Conservation (phyloP, 208 protist species). For the Acanthamoeba divionensis region DNA sequence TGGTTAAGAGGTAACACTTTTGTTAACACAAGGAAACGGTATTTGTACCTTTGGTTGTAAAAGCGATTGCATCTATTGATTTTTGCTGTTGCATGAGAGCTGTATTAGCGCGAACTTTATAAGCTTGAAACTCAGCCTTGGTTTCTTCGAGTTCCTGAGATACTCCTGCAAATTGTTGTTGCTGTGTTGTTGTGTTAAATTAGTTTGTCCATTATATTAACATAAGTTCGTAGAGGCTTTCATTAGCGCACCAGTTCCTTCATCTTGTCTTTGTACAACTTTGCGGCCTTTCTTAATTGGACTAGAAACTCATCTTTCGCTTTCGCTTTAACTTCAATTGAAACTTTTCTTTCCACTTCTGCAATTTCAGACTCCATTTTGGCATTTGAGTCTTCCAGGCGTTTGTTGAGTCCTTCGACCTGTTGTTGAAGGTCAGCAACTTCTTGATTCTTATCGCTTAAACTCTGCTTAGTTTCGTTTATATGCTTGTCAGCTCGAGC, state of each 20-base stretch:
- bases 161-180: not conserved
- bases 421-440: not conserved
- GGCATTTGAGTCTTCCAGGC: not conserved
- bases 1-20: no score
- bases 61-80: no score
- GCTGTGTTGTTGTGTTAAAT: not conserved
- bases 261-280: slow-evolving; percentile 46
- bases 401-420: not conserved
- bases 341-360: not conserved
- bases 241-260: slow-evolving; percentile 29
- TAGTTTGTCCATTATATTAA: no score
- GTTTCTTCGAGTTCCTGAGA: slow-evolving; percentile 31
- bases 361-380: not conserved
- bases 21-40: no score
- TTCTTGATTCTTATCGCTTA: not conserved
- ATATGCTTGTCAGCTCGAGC: slow-evolving; percentile 24
- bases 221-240: no score
- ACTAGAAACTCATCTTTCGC: slow-evolving; percentile 9
- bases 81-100: no score
- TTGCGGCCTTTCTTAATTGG: slow-evolving; percentile 5
- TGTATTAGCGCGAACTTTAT: slow-evolving; percentile 1
- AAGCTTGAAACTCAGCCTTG: slow-evolving; percentile 29
- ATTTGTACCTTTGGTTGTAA: no score
- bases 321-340: slow-evolving; percentile 25
- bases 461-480: not conserved